Conservation (phyloP, 2,329 filamentous ascomycete species). For the Dothistroma pini region DNA sequence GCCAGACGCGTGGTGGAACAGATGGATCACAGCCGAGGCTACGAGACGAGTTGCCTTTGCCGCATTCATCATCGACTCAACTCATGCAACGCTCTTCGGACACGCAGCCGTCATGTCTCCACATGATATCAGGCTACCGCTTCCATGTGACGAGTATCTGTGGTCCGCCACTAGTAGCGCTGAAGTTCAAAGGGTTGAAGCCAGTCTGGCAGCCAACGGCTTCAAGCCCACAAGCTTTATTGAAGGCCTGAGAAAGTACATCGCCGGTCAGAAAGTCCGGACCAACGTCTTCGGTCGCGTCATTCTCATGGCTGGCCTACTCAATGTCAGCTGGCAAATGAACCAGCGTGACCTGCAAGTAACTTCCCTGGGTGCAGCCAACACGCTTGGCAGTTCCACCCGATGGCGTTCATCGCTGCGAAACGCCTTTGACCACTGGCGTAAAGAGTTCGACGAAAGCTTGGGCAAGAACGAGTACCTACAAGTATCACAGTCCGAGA, state of each 20-base stretch:
- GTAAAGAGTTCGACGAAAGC: conserved; percentile 81
- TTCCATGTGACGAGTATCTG: conserved; percentile 88
- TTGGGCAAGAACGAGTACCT: conserved; percentile 54
- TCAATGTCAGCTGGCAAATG: conserved; percentile 97
- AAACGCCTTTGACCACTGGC: conserved; percentile 90
- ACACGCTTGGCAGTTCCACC: conserved; percentile 78
- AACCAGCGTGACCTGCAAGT: conserved; percentile 93
- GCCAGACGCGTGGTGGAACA: conserved; percentile 87
- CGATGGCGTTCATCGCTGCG: conserved; percentile 87
- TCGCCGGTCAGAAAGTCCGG: conserved; percentile 78
- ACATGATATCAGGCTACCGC: conserved; percentile 84
- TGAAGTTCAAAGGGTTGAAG: conserved; percentile 81
- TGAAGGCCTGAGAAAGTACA: conserved; percentile 82
- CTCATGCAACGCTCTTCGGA: conserved; percentile 96
- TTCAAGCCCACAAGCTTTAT: conserved; percentile 83
- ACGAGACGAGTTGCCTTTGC: conserved; percentile 87
- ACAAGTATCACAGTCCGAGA: conserved; percentile 35
- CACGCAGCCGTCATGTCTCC: conserved; percentile 97
- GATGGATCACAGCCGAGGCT: conserved; percentile 93
- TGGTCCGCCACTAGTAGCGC: conserved; percentile 88
- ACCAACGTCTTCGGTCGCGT: conserved; percentile 93
- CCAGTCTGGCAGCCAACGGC: conserved; percentile 73
- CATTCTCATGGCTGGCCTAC: conserved; percentile 86
- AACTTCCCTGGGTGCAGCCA: conserved; percentile 75
- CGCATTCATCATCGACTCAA: conserved; percentile 92